Percentiles rank a stretch among this genome's conserved stretches.
Conservation (phyloP, 2,329 filamentous ascomycete genomes). For the Mycocentrospora acerina region DNA sequence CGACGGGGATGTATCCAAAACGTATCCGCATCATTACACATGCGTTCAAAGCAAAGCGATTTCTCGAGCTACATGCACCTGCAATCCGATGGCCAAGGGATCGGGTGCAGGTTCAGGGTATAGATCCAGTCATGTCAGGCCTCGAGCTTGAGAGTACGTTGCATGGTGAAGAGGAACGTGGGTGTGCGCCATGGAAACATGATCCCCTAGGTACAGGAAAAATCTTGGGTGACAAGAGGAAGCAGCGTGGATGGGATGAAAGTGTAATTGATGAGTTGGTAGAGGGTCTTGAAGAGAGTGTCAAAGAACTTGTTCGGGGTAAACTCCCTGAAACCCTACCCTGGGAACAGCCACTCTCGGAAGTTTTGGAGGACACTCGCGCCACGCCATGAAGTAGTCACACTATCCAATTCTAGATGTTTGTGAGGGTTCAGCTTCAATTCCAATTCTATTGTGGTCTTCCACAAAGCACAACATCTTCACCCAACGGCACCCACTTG, state of each 20-base stretch:
- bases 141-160: slow-evolving; percentile 40
- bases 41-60: slow-evolving; percentile 50
- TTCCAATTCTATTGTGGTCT: slow-evolving; percentile 42
- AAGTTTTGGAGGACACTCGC: background rate
- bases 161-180: slow-evolving; percentile 39
- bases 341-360: slow-evolving; percentile 18
- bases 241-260: slow-evolving; percentile 43
- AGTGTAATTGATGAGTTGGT: slow-evolving; percentile 15
- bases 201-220: slow-evolving; percentile 44
- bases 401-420: background rate
- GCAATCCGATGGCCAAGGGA: slow-evolving; percentile 48
- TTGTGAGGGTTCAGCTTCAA: too few species aligned
- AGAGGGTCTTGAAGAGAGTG: slow-evolving; percentile 28
- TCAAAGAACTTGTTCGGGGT: slow-evolving; percentile 30
- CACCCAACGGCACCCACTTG: slow-evolving; percentile 75
- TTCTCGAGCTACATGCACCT: slow-evolving; percentile 43
- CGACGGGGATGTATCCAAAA: slow-evolving; percentile 43
- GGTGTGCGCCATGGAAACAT: slow-evolving; percentile 40
- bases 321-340: slow-evolving; percentile 24
- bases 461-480: slow-evolving; percentile 82
- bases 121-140: slow-evolving; percentile 47
- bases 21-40: slow-evolving; percentile 49
- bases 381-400: too few species aligned
- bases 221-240: slow-evolving; percentile 42
- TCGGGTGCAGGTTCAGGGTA: slow-evolving; percentile 45